These are phyloP conservation scores for Turnera subulata DNA, from an alignment of 345 rosid species.

Conservation along the genomic window DNA sequence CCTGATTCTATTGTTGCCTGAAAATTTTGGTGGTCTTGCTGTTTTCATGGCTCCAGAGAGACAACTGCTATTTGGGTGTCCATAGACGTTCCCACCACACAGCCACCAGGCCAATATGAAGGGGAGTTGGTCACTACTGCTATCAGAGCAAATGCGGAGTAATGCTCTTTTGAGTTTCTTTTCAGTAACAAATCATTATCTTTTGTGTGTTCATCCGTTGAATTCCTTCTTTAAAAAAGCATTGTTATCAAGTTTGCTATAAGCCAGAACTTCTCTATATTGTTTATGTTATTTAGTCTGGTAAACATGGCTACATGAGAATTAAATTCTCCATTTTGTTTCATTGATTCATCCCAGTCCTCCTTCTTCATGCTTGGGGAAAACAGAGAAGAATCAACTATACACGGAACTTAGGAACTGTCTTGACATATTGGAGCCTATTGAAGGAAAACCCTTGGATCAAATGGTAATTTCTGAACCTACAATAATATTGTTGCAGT, in stretches of 20 bases:
- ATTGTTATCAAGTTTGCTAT: background rate
- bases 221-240: background rate
- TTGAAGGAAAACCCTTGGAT: slow-evolving; percentile 62
- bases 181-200: slow-evolving; percentile 3
- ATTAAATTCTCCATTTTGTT: background rate
- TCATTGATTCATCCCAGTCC: slow-evolving; percentile 33
- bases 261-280: background rate
- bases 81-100: slow-evolving; percentile 78
- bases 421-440: slow-evolving; percentile 65
- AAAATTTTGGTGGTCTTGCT: slow-evolving; percentile 17
- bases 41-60: slow-evolving; percentile 52
- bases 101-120: slow-evolving; percentile 86
- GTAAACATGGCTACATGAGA: too few species aligned
- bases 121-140: slow-evolving; percentile 84
- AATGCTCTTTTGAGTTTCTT: slow-evolving; percentile 18
- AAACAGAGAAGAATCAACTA: slow-evolving; percentile 61
- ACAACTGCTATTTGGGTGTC: slow-evolving; percentile 86
- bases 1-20: slow-evolving; percentile 11
- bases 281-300: background rate
- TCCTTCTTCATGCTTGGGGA: slow-evolving; percentile 39
- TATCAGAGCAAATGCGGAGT: slow-evolving; percentile 59
- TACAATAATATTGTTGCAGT: background rate
- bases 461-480: slow-evolving; percentile 54
- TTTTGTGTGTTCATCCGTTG: background rate
- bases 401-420: slow-evolving; percentile 60